Evolutionary conservation across 139 green algal species (phyloP), one percentile per base, ranked within the genome.

Genomic region (Diplosphaera chodatii): DNA sequence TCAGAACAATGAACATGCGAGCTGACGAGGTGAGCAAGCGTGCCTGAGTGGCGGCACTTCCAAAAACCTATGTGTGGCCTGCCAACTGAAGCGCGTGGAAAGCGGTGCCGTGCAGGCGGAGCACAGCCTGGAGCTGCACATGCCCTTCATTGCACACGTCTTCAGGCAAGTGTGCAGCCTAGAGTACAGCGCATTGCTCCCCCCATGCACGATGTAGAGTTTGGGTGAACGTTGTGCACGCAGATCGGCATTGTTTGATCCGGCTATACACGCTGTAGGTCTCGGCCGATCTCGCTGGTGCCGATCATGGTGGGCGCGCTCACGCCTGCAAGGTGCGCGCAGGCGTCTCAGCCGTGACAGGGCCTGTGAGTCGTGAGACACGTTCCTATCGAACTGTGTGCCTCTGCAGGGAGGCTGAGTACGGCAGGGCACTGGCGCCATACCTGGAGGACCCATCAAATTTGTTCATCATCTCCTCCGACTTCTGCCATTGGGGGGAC

Each of bases 401-500:
- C 5, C 20, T 28, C 28, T 79, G 69, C 80, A 89, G 82, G 29
- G 93, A 98, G 73, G 89, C 75, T 0, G 16, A 37, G n/a, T 98
- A 96, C 82, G 94, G 90, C 4, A 21, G 37, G 20, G 28, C 98
- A 32, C 82, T 98, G 28, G 82, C 75, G 0, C 83, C 75, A 0
- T 98, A 96, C 78, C 67, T 98, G 15, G 76, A 91, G 31, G 86
- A 97, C 72, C 83, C 85, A 0, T 48, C 55, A 66, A 97, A 96
- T 75, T 70, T 98, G 13, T 97, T 98, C 78, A 83, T 96, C 27
- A 79, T 98, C 40, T 94, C 85, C 27, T 90, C 80, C 55, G 94
- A 98, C 82, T 98, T 98, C 71, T 98, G 94, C 82, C 94, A 98
- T 79, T 98, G 94, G 94, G 94, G 94, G 37, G 70, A 40, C 0